Base-by-base conservation (phyloP, 73 alveolate genomes). In the Paramecium octaurelia region DNA sequence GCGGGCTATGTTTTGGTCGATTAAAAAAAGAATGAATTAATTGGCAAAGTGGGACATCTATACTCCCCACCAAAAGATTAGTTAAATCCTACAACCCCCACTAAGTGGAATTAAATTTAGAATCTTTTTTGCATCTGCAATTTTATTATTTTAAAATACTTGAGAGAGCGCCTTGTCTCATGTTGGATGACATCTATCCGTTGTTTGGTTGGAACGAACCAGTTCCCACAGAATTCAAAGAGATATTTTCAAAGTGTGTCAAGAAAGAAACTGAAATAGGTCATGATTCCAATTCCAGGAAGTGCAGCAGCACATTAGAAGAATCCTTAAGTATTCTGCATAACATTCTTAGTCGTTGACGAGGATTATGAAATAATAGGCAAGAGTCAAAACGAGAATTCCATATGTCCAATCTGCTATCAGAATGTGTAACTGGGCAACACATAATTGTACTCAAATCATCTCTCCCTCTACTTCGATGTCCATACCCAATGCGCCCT, bases 301-400 rank as follows among this genome's bases (percentile, higher is more conserved):
- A 80, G 91, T 46, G 36, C n/a, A 80, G 91, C 23, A 38, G 36
- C 8, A 80, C 91, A n/a, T 12, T 64, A 12, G 84, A 44, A 21
- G 91, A 80, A 48, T 44, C 91, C 16, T 44, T 80, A 46, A 80
- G 91, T 80, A 80, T 31, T 48, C 7, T 48, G 3, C 9, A 48
- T 48, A 48, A 12, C 23, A 48, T 48, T 14, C 8, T 48, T 80
- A 80, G 91, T 80, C 8, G 43, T 80, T 20, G 91, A 80, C 24
- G 91, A 80, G n/a, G 91, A 80, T 34, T 80, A 80, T 24, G 91
- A 80, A 35, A 80, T 80, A 80, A 42, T 75, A 31, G 84, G 88
- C 16, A 75, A 75, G 18, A 42, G 70, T 42, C 7, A 80, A 58
- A 80, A 7, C 23, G 46, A 80, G 0, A 80, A 20, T 80, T 80